Conservation (phyloP, 805 yeast species). For the Ogataea minuta region DNA sequence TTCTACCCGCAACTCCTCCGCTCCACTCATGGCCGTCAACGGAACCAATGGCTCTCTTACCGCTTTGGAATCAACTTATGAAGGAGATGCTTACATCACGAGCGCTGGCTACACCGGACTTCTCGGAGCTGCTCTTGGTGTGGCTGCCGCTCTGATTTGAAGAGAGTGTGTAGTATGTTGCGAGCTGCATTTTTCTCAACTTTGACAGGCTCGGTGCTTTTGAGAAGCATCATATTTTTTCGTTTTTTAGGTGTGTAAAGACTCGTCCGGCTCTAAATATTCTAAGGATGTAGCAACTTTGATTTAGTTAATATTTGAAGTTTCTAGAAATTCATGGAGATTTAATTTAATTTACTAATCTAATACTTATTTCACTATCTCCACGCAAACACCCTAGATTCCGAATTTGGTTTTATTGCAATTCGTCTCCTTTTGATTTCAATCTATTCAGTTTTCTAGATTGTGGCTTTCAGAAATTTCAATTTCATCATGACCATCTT, state of each 20-base stretch:
- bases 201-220: conserved; percentile 5
- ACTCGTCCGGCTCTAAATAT: not conserved
- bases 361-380: not conserved
- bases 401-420: no score
- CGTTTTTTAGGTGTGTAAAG: conserved; percentile 10
- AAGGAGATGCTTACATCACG: conserved; percentile 22
- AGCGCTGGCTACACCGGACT: conserved; percentile 15
- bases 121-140: conserved; percentile 26
- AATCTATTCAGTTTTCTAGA: no score
- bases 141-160: conserved; percentile 25
- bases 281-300: no score
- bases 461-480: not conserved
- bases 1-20: conserved; percentile 13
- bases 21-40: conserved; percentile 5
- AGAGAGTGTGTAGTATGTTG: not conserved
- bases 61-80: conserved; percentile 21
- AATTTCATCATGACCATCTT: conserved; percentile 56
- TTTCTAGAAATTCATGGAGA: conserved; percentile 2
- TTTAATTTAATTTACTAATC: not conserved
- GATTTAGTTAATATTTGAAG: no score
- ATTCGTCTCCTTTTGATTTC: no score
- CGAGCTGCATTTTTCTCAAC: conserved; percentile 1
- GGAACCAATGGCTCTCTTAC: conserved; percentile 19
- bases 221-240: conserved; percentile 15
- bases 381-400: not conserved